Evolutionary conservation across 2,329 filamentous ascomycete genomes (phyloP).

Genomic region (Erysiphe pulchra): DNA sequence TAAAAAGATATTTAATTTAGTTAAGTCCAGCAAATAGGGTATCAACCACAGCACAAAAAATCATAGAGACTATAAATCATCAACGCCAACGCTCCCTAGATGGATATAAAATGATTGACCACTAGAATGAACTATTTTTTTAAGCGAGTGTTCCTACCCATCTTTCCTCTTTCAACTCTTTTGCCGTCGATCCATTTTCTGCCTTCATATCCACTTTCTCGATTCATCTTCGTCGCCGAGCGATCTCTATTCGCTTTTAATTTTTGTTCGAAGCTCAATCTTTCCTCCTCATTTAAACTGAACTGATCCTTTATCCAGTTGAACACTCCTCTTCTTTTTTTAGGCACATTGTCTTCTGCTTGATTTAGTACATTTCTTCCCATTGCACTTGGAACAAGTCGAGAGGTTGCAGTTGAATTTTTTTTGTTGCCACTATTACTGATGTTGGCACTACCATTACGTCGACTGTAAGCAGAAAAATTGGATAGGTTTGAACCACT

Average conservation of each 20-base stretch:
- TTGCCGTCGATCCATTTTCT: neutral
- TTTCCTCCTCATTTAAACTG: slow-evolving; percentile 36
- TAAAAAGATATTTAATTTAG: too few relatives aligned
- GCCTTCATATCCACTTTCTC: neutral
- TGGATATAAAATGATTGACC: too few relatives aligned
- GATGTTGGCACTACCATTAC: neutral
- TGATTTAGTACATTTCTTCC: slow-evolving; percentile 28
- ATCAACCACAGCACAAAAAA: too few relatives aligned
- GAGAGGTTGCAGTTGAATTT: slow-evolving; percentile 5
- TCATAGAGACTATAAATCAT: too few relatives aligned
- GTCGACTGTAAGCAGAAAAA: slow-evolving; percentile 1
- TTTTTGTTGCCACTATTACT: slow-evolving; percentile 1
- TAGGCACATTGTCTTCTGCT: slow-evolving; percentile 20
- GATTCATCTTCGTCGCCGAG: neutral
- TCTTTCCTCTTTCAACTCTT: neutral
- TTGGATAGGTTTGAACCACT: slow-evolving; percentile 21
- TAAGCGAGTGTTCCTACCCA: neutral
- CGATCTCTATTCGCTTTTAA: slow-evolving; percentile 2
- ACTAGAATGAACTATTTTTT: too few relatives aligned
- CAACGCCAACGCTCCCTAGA: too few relatives aligned
- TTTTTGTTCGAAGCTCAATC: slow-evolving; percentile 29
- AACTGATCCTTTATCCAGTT: slow-evolving; percentile 46
- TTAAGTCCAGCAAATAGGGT: too few relatives aligned
- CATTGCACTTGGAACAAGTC: slow-evolving; percentile 11
- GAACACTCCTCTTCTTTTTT: slow-evolving; percentile 42